phyloP scores from a whole-genome alignment of 2,329 filamentous ascomycete species.

The Colletotrichum abscissum region DNA sequence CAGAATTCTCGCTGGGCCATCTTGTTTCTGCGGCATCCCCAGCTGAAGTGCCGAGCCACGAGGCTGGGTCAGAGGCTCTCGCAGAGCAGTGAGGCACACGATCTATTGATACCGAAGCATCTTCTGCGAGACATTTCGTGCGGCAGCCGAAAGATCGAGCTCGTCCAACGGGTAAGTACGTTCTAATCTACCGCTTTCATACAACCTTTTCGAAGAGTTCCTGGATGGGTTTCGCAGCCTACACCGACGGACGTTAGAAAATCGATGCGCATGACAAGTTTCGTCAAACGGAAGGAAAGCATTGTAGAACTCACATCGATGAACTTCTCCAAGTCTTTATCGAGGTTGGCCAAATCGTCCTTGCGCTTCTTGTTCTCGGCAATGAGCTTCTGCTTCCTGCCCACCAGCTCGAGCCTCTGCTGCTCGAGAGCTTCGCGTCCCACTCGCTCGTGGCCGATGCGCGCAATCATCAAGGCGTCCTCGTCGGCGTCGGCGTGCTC shows the following conservation, averaged over 20 bases:
- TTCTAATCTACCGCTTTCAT: slow-evolving; percentile 43
- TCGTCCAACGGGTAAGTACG: neutral
- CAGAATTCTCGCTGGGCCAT: neutral
- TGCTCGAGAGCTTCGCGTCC: slow-evolving; percentile 89
- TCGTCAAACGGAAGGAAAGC: neutral
- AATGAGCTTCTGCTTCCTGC: slow-evolving; percentile 71
- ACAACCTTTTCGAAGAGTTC: slow-evolving; percentile 83
- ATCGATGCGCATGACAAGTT: too few species aligned
- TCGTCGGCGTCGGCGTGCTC: slow-evolving; percentile 79
- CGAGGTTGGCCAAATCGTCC: slow-evolving; percentile 90
- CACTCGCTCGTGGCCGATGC: slow-evolving; percentile 89
- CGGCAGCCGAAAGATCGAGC: neutral
- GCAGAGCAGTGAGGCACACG: neutral
- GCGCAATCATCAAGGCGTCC: slow-evolving; percentile 85
- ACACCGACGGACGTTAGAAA: slow-evolving; percentile 37
- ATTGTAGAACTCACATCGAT: slow-evolving; percentile 74
- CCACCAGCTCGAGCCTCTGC: slow-evolving; percentile 80
- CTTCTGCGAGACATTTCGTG: neutral
- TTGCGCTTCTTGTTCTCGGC: slow-evolving; percentile 89
- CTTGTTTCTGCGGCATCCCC: neutral
- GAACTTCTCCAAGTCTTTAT: slow-evolving; percentile 93
- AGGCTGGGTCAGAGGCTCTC: neutral
- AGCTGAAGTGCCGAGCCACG: neutral
- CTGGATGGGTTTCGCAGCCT: slow-evolving; percentile 90
- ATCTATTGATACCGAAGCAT: neutral